Evolutionary conservation across 306 rosid species (phyloP).

Genomic region (Cucurbita maxima): DNA sequence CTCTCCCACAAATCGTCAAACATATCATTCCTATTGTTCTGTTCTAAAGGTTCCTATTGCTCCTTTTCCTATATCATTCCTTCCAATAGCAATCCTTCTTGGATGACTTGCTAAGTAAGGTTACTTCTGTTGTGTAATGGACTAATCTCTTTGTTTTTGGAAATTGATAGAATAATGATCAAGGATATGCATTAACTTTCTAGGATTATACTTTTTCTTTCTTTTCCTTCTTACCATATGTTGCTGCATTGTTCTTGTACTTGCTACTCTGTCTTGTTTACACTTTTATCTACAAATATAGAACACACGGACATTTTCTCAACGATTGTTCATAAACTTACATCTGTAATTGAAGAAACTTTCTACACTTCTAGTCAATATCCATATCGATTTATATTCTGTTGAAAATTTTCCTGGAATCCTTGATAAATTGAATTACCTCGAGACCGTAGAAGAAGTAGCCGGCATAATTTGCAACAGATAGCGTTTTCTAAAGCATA

Average conservation of each 20-base stretch:
- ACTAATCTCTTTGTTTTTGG: neutral
- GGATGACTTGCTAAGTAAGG: neutral
- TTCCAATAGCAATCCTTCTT: neutral
- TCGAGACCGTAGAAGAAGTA: neutral
- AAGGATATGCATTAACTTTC: neutral
- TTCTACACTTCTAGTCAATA: neutral
- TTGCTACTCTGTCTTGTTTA: neutral
- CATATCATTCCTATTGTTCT: no score
- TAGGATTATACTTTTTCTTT: neutral
- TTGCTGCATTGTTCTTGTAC: neutral
- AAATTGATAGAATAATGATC: neutral
- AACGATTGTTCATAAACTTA: neutral
- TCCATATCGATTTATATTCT: neutral
- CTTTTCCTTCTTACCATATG: neutral
- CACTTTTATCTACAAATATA: neutral
- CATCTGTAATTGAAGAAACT: neutral
- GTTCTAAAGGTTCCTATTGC: neutral
- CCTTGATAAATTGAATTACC: neutral
- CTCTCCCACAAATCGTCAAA: no score
- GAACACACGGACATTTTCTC: neutral
- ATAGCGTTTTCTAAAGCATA: neutral
- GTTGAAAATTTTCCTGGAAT: neutral
- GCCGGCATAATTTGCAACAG: neutral
- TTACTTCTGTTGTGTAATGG: neutral
- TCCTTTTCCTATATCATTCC: neutral